Conservation (phyloP, 257 asterid genomes). For the Fraxinus pennsylvanica region DNA sequence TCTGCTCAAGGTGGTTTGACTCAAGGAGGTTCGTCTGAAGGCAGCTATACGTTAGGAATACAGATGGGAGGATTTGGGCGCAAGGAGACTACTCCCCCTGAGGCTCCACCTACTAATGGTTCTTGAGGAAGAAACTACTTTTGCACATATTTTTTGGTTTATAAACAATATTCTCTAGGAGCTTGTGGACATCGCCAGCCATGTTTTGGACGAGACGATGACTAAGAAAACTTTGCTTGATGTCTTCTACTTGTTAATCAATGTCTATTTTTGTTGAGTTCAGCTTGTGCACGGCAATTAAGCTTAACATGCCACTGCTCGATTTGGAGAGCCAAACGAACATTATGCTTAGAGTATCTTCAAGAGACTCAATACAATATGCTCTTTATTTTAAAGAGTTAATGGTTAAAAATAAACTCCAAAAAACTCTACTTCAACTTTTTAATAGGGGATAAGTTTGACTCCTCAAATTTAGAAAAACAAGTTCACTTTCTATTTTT, state of each 20-base stretch:
- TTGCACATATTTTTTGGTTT: background rate
- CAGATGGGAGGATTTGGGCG: conserved; percentile 48
- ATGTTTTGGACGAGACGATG: background rate
- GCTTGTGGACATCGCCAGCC: background rate
- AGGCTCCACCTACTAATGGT: conserved; percentile 29
- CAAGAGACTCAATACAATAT: too few species aligned
- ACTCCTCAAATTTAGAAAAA: too few species aligned
- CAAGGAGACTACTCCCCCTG: conserved; percentile 34
- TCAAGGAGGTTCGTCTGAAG: background rate
- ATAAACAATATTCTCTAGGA: background rate
- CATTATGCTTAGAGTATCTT: background rate
- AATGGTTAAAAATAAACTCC: too few species aligned
- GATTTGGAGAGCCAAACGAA: background rate
- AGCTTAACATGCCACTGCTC: background rate
- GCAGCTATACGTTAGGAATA: conserved; percentile 24
- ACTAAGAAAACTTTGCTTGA: background rate
- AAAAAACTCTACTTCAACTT: too few species aligned
- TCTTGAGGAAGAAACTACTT: conserved; percentile 17
- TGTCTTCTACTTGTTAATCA: background rate
- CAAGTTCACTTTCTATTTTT: too few species aligned
- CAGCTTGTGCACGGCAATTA: too few species aligned
- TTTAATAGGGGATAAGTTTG: too few species aligned
- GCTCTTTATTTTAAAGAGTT: too few species aligned
- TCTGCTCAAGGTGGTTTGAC: conserved; percentile 44
- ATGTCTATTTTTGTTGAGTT: background rate